Base-by-base conservation (phyloP, 257 asterid species). In the Solanum neorickii region DNA sequence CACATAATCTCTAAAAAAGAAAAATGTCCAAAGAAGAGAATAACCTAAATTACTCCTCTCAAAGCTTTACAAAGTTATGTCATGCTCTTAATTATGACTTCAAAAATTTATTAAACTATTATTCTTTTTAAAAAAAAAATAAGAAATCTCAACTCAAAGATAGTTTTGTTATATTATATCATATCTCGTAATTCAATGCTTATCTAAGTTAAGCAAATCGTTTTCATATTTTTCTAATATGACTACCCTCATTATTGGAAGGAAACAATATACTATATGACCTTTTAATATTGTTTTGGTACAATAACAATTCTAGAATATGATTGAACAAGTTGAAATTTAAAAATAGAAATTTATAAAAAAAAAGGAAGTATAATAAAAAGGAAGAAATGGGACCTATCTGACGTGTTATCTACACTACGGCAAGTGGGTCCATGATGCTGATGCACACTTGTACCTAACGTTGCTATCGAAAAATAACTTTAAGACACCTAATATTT, bases 321-420 rank as follows among this genome's bases (percentile, higher is more conserved):
- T 47, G 84, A 82, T 29, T 18, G 69, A 80, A 5, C 85, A 49
- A 82, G 69, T 49, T 49, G 85, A 49, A 49, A 29, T 46, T 11
- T 9, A 2, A 73, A 70, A 35, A 73, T 16, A 18, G 7, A 20
- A 74, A 74, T 74, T 5, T 37, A 15, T 16, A 5, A 9, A 15
- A 27, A 39, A 27, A 27, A 27, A 78, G 18, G 4, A 7, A 42
- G n/a, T 3, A 25, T 44, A 44, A 77, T 2, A 49, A 16, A 47
- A 80, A 16, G 33, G 0, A 25, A 18, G 0, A 33, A 29, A 6
- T 49, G 85, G 91, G 82, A 82, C 88, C 89, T 75, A 87, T 83
- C 86, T 84, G 90, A 90, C 90, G 90, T 88, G 93, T 86, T 86
- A 83, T 25, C 31, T 46, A 68, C 52, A 15, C 20, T n/a, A 37